phyloP scores from a whole-genome alignment of 441 rosid species.

The Pelargonium cotyledonis region DNA sequence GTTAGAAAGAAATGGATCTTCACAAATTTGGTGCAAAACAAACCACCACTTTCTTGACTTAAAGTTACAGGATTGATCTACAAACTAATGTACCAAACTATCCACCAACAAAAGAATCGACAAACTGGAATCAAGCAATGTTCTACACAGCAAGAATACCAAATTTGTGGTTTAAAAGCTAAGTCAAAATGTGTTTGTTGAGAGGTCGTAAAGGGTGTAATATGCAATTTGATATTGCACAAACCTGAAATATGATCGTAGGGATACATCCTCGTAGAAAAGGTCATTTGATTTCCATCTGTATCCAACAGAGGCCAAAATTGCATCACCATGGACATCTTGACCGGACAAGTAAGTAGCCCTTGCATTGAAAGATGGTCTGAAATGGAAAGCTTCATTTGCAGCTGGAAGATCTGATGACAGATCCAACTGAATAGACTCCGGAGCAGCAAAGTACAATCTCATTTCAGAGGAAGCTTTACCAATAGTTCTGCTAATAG shows the following conservation, averaged over 20 bases:
- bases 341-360: constrained; percentile 78
- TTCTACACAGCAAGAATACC: background rate
- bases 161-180: background rate
- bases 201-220: background rate
- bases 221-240: background rate
- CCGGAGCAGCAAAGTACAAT: constrained; percentile 57
- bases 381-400: constrained; percentile 25
- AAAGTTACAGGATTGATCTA: background rate
- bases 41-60: background rate
- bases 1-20: background rate
- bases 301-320: constrained; percentile 87
- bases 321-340: constrained; percentile 66
- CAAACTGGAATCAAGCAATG: background rate
- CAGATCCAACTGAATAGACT: constrained; percentile 29
- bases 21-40: background rate
- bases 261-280: constrained; percentile 54
- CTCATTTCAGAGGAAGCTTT: constrained; percentile 85
- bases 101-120: background rate
- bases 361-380: constrained; percentile 54
- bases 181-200: background rate
- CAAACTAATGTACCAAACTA: background rate
- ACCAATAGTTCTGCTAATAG: constrained; percentile 62
- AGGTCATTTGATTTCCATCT: constrained; percentile 65
- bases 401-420: constrained; percentile 33
- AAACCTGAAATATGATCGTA: constrained; percentile 79